Conservation (phyloP, 78 protist species). For the Dictyostelium firmibasis region DNA sequence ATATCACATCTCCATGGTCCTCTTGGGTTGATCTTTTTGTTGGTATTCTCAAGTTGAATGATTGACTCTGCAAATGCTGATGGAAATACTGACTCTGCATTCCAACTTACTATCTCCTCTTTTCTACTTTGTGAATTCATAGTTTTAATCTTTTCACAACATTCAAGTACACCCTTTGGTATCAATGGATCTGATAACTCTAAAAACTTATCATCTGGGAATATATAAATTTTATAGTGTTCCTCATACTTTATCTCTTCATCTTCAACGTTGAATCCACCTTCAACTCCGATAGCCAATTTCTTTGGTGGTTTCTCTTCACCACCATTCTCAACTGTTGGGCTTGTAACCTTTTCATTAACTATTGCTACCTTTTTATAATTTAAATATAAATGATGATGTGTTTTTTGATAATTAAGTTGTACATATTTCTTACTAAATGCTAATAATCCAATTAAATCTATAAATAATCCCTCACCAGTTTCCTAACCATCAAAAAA, state of each 20-base stretch:
- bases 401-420: conserved; percentile 31
- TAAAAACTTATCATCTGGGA: conserved; percentile 23
- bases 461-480: conserved; percentile 86
- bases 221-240: conserved; percentile 23
- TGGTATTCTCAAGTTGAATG: conserved; percentile 82
- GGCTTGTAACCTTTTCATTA: neutral
- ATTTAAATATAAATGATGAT: conserved; percentile 74
- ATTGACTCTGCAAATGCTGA: conserved; percentile 83
- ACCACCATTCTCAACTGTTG: conserved; percentile 10
- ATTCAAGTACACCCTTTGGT: conserved; percentile 40
- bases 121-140: conserved; percentile 22
- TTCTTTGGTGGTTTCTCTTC: conserved; percentile 76
- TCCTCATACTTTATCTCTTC: conserved; percentile 57
- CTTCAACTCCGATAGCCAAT: conserved; percentile 86
- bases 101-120: conserved; percentile 47
- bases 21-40: conserved; percentile 62
- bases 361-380: conserved; percentile 26
- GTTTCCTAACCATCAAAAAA: no score
- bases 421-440: neutral
- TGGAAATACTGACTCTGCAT: conserved; percentile 62
- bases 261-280: conserved; percentile 56
- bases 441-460: conserved; percentile 63
- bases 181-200: conserved; percentile 13
- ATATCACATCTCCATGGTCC: conserved; percentile 54
- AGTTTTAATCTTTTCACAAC: conserved; percentile 11